A percentile compares a stretch with the other conserved stretches of the same genome.
phyloP scores from a whole-genome alignment of 306 rosid species.

The Carpinus viminea region DNA sequence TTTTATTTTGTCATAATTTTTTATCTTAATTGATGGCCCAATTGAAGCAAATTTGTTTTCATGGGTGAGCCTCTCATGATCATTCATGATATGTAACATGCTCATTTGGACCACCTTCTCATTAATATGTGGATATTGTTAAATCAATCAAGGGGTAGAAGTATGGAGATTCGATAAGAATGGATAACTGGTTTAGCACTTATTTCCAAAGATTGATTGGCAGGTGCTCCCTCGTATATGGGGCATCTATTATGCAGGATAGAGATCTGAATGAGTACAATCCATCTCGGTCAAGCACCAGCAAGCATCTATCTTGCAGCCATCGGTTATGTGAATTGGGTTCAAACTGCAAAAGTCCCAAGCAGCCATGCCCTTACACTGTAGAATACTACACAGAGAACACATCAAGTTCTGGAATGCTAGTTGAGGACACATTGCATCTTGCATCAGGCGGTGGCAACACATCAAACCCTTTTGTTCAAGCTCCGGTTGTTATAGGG shows the following conservation, averaged over 20 bases:
- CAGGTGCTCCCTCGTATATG: conserved; percentile 95
- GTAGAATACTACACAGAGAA: conserved; percentile 64
- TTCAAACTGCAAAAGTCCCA: conserved; percentile 62
- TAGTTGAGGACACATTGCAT: conserved; percentile 82
- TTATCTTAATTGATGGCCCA: neutral
- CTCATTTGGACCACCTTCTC: neutral
- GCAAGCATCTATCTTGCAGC: conserved; percentile 78
- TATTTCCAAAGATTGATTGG: conserved; percentile 95
- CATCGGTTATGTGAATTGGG: conserved; percentile 72
- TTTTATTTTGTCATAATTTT: too few relatives aligned
- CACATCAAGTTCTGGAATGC: conserved; percentile 90
- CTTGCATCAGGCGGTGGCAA: conserved; percentile 56
- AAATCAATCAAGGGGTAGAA: neutral
- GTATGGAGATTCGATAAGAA: conserved; percentile 24
- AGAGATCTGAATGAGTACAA: conserved; percentile 86
- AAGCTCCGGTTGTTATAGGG: conserved; percentile 81
- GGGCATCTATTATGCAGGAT: conserved; percentile 99
- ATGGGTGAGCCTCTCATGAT: neutral
- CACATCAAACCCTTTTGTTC: conserved; percentile 53
- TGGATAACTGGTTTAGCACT: conserved; percentile 76
- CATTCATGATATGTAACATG: neutral
- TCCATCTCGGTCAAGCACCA: conserved; percentile 72
- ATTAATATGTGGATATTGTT: neutral
- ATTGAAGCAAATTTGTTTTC: neutral
- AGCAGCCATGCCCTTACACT: conserved; percentile 73